phyloP scores from a whole-genome alignment of 805 yeast species.

The Myxozyma mucilagina region DNA sequence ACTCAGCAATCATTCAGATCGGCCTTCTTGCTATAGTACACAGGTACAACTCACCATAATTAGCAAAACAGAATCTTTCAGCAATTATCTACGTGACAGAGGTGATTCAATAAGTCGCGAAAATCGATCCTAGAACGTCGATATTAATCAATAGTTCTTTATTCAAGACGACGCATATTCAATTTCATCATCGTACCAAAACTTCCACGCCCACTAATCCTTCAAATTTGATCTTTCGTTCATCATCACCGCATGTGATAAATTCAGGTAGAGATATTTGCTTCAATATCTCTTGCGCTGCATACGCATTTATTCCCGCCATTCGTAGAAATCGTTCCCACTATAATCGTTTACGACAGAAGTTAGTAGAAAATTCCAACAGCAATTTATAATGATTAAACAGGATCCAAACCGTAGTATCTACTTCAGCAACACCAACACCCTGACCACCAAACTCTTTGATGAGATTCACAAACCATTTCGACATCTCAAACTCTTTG shows the following conservation, averaged over 20 bases:
- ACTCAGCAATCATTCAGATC: no score
- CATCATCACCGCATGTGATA: constrained; percentile 1
- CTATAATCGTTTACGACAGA: background rate
- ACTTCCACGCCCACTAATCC: constrained; percentile 14
- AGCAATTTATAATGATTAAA: background rate
- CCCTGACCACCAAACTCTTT: constrained; percentile 14
- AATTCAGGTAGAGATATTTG: background rate
- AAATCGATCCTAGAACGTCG: no score
- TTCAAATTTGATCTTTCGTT: constrained; percentile 1
- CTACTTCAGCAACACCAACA: constrained; percentile 18
- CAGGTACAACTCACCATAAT: no score
- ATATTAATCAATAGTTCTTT: background rate
- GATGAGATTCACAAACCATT: constrained; percentile 2
- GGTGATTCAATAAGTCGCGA: no score
- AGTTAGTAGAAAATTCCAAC: background rate
- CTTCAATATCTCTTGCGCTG: constrained; percentile 18
- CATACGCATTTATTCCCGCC: constrained; percentile 18
- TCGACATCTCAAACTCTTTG: background rate
- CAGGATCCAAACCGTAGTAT: constrained; percentile 22
- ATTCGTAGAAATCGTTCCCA: constrained; percentile 19
- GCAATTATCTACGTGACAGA: no score
- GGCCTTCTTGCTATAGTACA: no score
- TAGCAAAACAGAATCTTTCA: no score
- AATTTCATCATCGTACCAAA: constrained; percentile 4
- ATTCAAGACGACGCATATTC: background rate